Conservation (phyloP, 345 rosid genomes). For the Eucalyptus brandiana region DNA sequence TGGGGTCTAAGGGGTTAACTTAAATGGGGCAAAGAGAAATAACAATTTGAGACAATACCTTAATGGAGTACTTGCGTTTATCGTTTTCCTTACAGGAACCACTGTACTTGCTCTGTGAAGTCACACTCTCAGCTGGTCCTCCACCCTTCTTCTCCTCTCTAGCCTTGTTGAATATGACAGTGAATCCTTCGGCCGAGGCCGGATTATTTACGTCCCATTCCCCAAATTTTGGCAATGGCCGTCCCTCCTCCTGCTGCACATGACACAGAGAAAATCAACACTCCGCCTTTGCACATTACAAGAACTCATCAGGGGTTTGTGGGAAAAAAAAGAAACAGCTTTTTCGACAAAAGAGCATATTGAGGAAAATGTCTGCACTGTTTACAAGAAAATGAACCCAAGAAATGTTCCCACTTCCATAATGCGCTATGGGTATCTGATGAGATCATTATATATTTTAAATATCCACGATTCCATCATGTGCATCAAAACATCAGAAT, state of each 20-base stretch:
- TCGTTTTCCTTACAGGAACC: background rate
- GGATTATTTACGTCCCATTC: slow-evolving; percentile 12
- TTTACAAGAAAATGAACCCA: background rate
- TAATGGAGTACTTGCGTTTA: background rate
- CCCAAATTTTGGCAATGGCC: slow-evolving; percentile 6
- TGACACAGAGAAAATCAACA: background rate
- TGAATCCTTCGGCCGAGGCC: slow-evolving; percentile 1
- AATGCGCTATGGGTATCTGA: background rate
- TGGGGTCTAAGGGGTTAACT: background rate
- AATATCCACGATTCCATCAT: background rate
- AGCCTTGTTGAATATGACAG: slow-evolving; percentile 1
- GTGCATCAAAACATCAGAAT: background rate
- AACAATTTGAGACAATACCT: background rate
- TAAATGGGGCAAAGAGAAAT: background rate
- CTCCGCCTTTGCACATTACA: background rate
- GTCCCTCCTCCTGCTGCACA: background rate
- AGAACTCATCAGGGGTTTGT: background rate
- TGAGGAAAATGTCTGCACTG: background rate
- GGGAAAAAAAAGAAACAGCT: background rate
- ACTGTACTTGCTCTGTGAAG: background rate
- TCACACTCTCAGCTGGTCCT: background rate
- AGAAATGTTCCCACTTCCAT: background rate
- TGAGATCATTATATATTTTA: background rate
- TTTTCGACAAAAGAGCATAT: background rate
- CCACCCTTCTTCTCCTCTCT: slow-evolving; percentile 1